Conservation (phyloP, 495 filamentous ascomycete genomes). For the Venustampulla echinocandica region DNA sequence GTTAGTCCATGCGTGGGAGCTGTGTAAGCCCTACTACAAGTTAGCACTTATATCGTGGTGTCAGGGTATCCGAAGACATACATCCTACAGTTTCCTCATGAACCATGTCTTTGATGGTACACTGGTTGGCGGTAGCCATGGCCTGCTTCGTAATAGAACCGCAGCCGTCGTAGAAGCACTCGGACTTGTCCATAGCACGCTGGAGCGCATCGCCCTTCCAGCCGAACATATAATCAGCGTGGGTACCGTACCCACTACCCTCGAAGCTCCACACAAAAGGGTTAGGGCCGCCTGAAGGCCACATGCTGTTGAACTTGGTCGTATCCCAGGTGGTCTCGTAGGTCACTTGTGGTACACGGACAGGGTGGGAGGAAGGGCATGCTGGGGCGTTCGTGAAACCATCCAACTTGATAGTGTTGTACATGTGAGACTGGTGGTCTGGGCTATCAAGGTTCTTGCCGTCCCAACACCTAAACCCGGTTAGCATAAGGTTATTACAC, state of each 20-base stretch:
- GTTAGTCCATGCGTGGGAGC: not conserved
- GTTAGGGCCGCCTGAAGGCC: not conserved
- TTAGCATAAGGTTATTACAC: not conserved
- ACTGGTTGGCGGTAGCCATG: constrained; percentile 1
- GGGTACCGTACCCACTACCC: not conserved
- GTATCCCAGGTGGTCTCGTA: constrained; percentile 5
- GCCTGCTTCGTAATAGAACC: constrained; percentile 3
- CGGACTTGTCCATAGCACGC: constrained; percentile 1
- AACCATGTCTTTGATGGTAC: constrained; percentile 1
- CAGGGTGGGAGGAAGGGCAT: constrained; percentile 1
- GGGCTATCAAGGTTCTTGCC: constrained; percentile 54
- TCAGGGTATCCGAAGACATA: not conserved
- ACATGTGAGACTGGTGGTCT: constrained; percentile 47
- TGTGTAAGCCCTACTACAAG: constrained; percentile 3
- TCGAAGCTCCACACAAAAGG: constrained; percentile 5
- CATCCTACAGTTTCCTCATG: not conserved
- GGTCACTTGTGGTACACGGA: constrained; percentile 3
- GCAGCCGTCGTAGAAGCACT: constrained; percentile 6
- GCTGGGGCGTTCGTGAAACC: not conserved
- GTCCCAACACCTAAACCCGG: constrained; percentile 61
- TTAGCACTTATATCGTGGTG: constrained; percentile 1
- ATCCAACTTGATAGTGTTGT: constrained; percentile 2
- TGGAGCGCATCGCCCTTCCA: constrained; percentile 3
- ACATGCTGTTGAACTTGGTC: constrained; percentile 6
- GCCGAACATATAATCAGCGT: constrained; percentile 6